Evolutionary conservation across 106 monocot genomes (phyloP), one percentile per base, ranked within the genome.

Genomic region (Alisma plantagoaquatica): DNA sequence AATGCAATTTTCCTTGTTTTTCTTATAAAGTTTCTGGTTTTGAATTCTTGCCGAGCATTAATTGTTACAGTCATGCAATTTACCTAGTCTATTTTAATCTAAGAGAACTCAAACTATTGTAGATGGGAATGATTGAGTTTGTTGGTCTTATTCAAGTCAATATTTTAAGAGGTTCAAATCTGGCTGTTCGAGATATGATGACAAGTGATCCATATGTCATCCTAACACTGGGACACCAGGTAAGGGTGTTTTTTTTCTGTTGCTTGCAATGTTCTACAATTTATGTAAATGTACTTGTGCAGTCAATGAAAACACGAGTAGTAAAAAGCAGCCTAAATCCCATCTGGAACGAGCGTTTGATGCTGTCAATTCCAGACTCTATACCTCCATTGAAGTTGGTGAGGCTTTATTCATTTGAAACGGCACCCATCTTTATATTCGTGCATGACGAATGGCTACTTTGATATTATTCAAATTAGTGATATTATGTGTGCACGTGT

Each of bases 81-180:
- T 26, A 43, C 45, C 4, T 15, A 59, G 11, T 2, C 44, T 59
- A 43, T 43, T 18, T 29, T n/a, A n/a, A n/a, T n/a, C n/a, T n/a
- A n/a, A 59, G 24, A 65, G 24, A 18, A 19, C 18, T 12, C 31
- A 43, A 28, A 38, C 5, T 38, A 14, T 51, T 67, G 44, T 49
- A 91, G 91, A 70, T 91, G 69, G 91, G 85, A 29, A 91, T 91
- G 91, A 70, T 91, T 28, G 91, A 91, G 64, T 91, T 91, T 70
- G 49, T 91, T 45, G 91, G 91, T 54, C 62, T 91, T 56, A 75
- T 91, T 25, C 84, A 77, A 63, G 91, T 91, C 24, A 78, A 81
- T 24, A 70, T 91, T 23, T 70, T 85, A 69, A 91, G 72, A 49
- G 91, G 91, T 3, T 74, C 71, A 32, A 78, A 91, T 65, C 49